Evolutionary conservation across 495 filamentous ascomycete genomes (phyloP).

Genomic region (Terfezia boudieri): DNA sequence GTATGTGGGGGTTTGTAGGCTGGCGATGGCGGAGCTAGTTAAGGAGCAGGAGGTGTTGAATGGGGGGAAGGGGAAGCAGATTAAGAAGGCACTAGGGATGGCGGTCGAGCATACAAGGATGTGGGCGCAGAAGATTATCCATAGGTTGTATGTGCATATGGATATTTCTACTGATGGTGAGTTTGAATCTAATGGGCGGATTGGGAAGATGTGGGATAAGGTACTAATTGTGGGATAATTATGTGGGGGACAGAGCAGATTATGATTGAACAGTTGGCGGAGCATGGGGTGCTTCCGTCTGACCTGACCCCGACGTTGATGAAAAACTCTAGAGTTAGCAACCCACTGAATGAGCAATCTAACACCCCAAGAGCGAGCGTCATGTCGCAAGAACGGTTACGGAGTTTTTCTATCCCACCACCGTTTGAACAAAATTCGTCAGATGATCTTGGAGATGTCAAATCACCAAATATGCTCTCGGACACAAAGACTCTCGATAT

Average conservation of each 20-base stretch:
- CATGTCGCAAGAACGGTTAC: neutral
- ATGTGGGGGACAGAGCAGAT: conserved; percentile 42
- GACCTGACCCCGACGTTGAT: conserved; percentile 74
- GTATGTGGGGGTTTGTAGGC: conserved; percentile 71
- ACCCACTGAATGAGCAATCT: conserved; percentile 37
- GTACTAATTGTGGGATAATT: conserved; percentile 11
- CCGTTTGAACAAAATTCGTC: conserved; percentile 4
- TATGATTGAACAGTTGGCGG: conserved; percentile 94
- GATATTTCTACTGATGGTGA: conserved; percentile 50
- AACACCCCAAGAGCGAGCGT: neutral
- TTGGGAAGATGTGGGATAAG: too few species aligned
- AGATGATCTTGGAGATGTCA: conserved; percentile 29
- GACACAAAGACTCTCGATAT: conserved; percentile 72
- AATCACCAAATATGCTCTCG: conserved; percentile 58
- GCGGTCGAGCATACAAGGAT: conserved; percentile 63
- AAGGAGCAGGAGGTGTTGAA: conserved; percentile 38
- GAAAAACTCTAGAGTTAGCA: conserved; percentile 82
- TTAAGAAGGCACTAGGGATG: conserved; percentile 45
- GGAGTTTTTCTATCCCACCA: neutral
- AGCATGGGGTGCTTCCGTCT: conserved; percentile 64
- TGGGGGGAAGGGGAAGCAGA: conserved; percentile 25
- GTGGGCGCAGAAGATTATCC: conserved; percentile 97
- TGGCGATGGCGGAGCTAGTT: conserved; percentile 58
- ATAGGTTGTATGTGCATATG: conserved; percentile 84
- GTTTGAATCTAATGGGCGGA: neutral